Evolutionary conservation across 352 stramenopile genomes (phyloP).

Genomic region (Phytophthora boehmeriae): DNA sequence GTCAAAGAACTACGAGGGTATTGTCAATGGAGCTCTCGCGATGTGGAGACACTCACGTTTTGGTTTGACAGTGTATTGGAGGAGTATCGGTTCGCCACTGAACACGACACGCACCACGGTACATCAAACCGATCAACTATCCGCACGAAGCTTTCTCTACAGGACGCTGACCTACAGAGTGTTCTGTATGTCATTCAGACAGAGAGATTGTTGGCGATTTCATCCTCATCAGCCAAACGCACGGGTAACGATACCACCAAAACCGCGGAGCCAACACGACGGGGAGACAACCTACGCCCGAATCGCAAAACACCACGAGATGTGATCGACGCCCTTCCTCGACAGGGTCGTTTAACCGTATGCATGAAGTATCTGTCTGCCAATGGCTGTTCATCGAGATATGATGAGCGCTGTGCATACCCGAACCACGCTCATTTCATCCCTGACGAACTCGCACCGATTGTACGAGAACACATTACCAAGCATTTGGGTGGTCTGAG

Average conservation of each 20-base stretch:
- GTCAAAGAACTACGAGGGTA: background rate
- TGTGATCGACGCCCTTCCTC: conserved; percentile 3
- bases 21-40: background rate
- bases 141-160: background rate
- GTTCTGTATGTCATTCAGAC: conserved; percentile 2
- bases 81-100: background rate
- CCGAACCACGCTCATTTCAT: conserved; percentile 15
- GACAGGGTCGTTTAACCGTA: background rate
- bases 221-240: background rate
- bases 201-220: conserved; percentile 1
- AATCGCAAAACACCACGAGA: conserved; percentile 4
- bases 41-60: background rate
- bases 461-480: conserved; percentile 3
- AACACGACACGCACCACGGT: background rate
- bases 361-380: conserved; percentile 15
- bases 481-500: conserved; percentile 1
- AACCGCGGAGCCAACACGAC: no score
- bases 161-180: background rate
- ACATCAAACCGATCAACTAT: background rate
- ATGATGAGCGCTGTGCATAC: conserved; percentile 7
- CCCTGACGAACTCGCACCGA: background rate
- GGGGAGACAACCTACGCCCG: background rate
- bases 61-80: background rate
- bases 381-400: background rate
- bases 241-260: background rate